Conservation (phyloP, 768 basidiomycete genomes). For the Kwoniella dendrophila region DNA sequence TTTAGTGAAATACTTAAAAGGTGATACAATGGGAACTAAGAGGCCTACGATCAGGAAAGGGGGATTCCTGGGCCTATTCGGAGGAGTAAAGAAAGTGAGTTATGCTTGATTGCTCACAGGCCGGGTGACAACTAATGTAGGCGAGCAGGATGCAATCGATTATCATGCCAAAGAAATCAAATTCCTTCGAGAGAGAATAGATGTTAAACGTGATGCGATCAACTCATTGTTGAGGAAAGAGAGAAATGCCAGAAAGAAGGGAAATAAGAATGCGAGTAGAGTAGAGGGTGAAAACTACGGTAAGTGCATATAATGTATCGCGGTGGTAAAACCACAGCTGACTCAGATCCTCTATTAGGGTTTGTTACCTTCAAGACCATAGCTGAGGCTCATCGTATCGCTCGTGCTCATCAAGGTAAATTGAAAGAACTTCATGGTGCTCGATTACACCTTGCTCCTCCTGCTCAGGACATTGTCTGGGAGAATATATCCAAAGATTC, state of each 20-base stretch:
- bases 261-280: conserved; percentile 26
- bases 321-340: too few relatives aligned
- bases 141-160: conserved; percentile 78
- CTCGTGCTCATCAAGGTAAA: conserved; percentile 51
- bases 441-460: conserved; percentile 53
- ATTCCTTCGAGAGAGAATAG: conserved; percentile 63
- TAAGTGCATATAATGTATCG: conserved; percentile 1
- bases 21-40: conserved; percentile 73
- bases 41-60: conserved; percentile 80
- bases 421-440: conserved; percentile 55
- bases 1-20: conserved; percentile 86
- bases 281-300: conserved; percentile 71
- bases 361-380: conserved; percentile 56
- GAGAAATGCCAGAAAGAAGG: conserved; percentile 65
- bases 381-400: conserved; percentile 56
- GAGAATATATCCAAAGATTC: conserved; percentile 77
- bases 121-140: not conserved
- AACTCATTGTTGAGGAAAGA: conserved; percentile 57
- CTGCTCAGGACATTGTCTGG: conserved; percentile 66
- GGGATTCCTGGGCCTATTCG: conserved; percentile 72
- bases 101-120: not conserved
- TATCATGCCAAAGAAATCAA: conserved; percentile 65
- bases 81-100: conserved; percentile 68
- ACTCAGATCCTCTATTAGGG: too few relatives aligned
- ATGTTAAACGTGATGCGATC: conserved; percentile 58